A percentile compares a stretch with the other conserved stretches of the same genome.
Evolutionary conservation across 148 eudicot genomes (phyloP).

Genomic region (Silene conica): DNA sequence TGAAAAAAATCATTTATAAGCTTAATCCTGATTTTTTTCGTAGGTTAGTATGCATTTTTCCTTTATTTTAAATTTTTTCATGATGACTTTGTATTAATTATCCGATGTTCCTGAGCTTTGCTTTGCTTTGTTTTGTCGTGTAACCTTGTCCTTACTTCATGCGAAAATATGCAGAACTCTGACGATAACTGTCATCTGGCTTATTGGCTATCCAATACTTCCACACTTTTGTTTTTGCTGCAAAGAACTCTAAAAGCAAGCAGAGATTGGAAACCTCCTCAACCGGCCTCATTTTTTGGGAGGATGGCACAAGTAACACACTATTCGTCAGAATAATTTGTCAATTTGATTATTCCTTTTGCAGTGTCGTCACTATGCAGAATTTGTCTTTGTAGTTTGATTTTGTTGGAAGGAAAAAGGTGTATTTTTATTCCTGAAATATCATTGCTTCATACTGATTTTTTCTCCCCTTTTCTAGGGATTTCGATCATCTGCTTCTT

Average conservation of each 20-base stretch:
- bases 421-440: neutral
- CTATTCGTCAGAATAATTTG: conserved; percentile 10
- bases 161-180: conserved; percentile 48
- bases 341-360: neutral
- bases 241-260: conserved; percentile 58
- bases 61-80: neutral
- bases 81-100: neutral
- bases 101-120: neutral
- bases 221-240: conserved; percentile 67
- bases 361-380: neutral
- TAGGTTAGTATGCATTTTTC: neutral
- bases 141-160: neutral
- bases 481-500: conserved; percentile 62
- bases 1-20: neutral
- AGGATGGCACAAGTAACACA: conserved; percentile 72
- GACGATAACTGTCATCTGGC: conserved; percentile 60
- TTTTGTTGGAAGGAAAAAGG: neutral
- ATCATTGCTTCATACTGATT: neutral
- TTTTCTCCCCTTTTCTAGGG: conserved; percentile 35
- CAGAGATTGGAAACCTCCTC: conserved; percentile 58
- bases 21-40: neutral
- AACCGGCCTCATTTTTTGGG: conserved; percentile 82
- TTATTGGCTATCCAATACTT: conserved; percentile 89
- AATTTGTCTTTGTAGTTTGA: conserved; percentile 2
- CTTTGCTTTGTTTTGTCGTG: neutral